Evolutionary conservation across 2,329 filamentous ascomycete species (phyloP), one percentile per base, ranked within the genome.

Genomic region (Lachnellula willkommii): DNA sequence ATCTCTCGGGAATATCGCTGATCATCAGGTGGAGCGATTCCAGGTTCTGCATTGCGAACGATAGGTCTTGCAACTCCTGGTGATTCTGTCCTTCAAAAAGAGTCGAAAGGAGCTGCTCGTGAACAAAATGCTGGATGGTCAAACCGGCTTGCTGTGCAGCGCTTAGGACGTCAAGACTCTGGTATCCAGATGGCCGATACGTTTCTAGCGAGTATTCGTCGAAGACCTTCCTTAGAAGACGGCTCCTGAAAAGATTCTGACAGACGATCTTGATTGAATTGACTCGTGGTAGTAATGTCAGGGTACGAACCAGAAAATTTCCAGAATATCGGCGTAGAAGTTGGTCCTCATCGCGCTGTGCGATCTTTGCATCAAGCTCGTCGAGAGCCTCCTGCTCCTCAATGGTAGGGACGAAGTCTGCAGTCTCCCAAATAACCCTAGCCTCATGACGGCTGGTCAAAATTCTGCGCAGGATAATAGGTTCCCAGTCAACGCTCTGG

Each of bases 201-300:
- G 54, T 52, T n/a, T 58, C 53, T n/a, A 62, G 20, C 11, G 52
- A 54, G 35, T 58, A 60, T 32, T 63, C 58, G 7, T 59, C 58
- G 54, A 56, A 63, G 14, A 60, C 56, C 45, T 63, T 63, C 8
- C 48, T 47, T 17, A 63, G 24, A 4, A 63, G 32, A 8, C 17
- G 50, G 24, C 57, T 45, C 17, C 54, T 47, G 50, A 63, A 63
- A 7, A 39, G 48, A 20, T 60, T 62, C 6, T 40, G 47, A 20
- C 22, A 56, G 3, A 28, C 37, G 20, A 62, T 51, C 5, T 55
- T 24, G 2, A 62, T 46, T 4, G 37, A 53, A 26, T 56, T 39
- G 24, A 56, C 39, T 15, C 42, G 43, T 2, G 60, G 60, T 22
- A 59, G 40, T 7, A 17, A 28, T 37, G 46, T 45, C 15, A 62